Percentiles rank a stretch among this genome's conserved stretches.
These are phyloP conservation scores for Chaetomiaceae sp. DNA, from an alignment of 2,329 filamentous ascomycete genomes.

Conservation along the genomic window DNA sequence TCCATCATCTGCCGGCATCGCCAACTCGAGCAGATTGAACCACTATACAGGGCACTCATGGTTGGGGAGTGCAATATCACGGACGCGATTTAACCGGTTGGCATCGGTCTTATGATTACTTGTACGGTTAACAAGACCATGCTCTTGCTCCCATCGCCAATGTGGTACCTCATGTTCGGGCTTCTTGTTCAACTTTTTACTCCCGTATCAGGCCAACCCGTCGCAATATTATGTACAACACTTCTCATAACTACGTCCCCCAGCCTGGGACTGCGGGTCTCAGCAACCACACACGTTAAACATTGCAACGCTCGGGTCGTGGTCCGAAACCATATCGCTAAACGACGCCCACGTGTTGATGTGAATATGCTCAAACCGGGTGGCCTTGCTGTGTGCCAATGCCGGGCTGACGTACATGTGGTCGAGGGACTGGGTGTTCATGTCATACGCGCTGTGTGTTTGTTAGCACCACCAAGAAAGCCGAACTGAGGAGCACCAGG, in stretches of 20 bases:
- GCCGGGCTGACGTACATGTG: slow-evolving; percentile 62
- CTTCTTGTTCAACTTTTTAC: too few species aligned
- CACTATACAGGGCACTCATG: background rate
- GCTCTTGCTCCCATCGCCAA: too few species aligned
- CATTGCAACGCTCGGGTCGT: slow-evolving; percentile 62
- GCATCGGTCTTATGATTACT: too few species aligned
- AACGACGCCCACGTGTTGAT: slow-evolving; percentile 63
- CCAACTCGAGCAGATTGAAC: background rate
- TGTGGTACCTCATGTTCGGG: too few species aligned
- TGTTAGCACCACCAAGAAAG: background rate
- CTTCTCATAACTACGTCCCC: too few species aligned
- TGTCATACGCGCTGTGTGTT: slow-evolving; percentile 50
- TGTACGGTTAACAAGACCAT: too few species aligned
- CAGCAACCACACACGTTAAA: slow-evolving; percentile 52
- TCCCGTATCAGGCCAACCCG: too few species aligned
- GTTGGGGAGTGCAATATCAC: background rate
- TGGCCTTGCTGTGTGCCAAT: slow-evolving; percentile 34
- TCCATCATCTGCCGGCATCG: background rate
- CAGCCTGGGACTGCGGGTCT: too few species aligned
- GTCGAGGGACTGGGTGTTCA: slow-evolving; percentile 65
- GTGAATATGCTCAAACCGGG: slow-evolving; percentile 62
- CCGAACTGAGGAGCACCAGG: background rate
- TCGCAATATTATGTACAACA: background rate
- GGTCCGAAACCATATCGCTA: slow-evolving; percentile 57
- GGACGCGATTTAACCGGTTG: background rate